phyloP scores from a whole-genome alignment of 78 protist genomes.

The Protostelium mycophagum region DNA sequence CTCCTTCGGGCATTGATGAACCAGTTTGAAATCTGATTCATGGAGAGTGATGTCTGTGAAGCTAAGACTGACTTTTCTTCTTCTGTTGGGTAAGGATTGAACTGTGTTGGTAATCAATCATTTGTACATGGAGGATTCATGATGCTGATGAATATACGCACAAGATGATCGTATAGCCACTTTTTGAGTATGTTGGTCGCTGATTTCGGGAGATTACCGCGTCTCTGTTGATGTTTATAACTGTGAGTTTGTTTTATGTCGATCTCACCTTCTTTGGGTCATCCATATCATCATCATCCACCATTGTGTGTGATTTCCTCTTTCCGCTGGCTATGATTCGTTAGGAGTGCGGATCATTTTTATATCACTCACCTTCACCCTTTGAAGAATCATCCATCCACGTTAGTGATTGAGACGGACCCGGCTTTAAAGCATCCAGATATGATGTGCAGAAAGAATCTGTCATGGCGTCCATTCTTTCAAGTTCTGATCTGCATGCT shows the following conservation, averaged over 20 bases:
- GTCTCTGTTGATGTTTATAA: no score
- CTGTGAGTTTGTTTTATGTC: no score
- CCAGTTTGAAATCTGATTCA: neutral
- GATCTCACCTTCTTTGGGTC: neutral
- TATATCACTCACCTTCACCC: no score
- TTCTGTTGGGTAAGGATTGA: neutral
- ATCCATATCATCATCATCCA: neutral
- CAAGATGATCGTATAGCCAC: neutral
- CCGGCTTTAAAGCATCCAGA: neutral
- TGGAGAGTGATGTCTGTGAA: neutral
- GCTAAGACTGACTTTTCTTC: neutral
- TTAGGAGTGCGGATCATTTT: no score
- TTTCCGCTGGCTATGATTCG: neutral
- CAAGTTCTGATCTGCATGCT: neutral
- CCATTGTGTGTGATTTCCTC: neutral
- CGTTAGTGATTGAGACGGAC: neutral
- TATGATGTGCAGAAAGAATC: neutral
- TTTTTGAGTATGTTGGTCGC: neutral
- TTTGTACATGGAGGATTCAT: neutral
- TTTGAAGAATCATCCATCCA: no score
- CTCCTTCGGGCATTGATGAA: neutral
- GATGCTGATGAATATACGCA: no score
- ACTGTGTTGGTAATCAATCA: neutral
- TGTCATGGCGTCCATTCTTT: neutral
- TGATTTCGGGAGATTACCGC: neutral